A percentile compares a stretch with the other conserved stretches of the same genome.
phyloP scores from a whole-genome alignment of 2,329 filamentous ascomycete species.

The Sporothrix dimorphospora region DNA sequence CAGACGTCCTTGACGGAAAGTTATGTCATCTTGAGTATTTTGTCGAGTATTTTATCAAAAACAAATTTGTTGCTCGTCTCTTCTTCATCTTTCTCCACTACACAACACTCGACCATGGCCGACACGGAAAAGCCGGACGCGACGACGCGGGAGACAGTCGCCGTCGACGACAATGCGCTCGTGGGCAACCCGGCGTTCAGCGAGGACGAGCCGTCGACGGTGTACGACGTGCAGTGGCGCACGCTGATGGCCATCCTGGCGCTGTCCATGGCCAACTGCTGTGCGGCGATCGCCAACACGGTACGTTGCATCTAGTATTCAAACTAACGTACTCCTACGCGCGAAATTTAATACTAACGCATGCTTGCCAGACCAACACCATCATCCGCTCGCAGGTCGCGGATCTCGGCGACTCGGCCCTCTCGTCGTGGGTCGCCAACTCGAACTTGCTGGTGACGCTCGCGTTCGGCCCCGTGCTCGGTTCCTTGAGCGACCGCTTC shows the following conservation, averaged over 20 bases:
- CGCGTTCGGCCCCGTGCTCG: not conserved
- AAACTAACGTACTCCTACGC: no score
- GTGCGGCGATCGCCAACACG: not conserved
- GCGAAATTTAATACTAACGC: no score
- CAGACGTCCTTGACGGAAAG: not conserved
- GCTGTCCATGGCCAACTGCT: conserved; percentile 18
- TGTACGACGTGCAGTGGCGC: conserved; percentile 12
- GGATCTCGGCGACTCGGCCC: not conserved
- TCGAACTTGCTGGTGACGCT: not conserved
- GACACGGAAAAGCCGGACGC: not conserved
- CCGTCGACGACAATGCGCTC: not conserved
- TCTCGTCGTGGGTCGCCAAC: not conserved
- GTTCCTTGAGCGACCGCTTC: not conserved
- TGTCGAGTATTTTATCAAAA: not conserved
- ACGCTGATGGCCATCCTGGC: conserved; percentile 8
- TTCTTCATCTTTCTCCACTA: not conserved
- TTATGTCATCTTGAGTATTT: not conserved
- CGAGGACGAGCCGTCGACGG: conserved; percentile 7
- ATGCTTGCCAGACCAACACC: not conserved
- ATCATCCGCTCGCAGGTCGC: not conserved
- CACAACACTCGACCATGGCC: not conserved
- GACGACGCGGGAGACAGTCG: not conserved
- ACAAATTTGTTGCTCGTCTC: not conserved
- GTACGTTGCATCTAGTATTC: no score
- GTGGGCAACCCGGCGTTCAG: not conserved